A percentile compares a stretch with the other conserved stretches of the same genome.
Conservation (phyloP, 2,329 filamentous ascomycete species). For the Exophiala lecanii-corni region DNA sequence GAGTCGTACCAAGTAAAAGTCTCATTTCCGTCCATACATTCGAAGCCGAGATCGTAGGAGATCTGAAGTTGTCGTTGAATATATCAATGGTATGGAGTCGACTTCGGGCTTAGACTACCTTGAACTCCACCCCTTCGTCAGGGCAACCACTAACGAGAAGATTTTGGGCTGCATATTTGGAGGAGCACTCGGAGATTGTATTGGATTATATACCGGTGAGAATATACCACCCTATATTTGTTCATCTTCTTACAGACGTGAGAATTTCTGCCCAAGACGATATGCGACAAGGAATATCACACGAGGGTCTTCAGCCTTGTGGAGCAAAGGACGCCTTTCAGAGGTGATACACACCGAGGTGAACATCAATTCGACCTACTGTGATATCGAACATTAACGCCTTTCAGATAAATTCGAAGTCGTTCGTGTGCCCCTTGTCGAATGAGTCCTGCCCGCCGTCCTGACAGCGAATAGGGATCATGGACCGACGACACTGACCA, state of each 20-base stretch:
- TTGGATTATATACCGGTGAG: neutral
- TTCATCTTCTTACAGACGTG: neutral
- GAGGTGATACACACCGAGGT: neutral
- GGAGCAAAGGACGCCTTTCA: neutral
- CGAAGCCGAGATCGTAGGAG: too few species aligned
- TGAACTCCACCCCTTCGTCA: neutral
- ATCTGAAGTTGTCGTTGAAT: neutral
- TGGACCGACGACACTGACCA: constrained; percentile 1
- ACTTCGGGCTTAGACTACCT: neutral
- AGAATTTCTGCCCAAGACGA: neutral
- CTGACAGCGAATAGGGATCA: neutral
- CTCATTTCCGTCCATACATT: too few species aligned
- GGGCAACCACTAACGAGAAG: neutral
- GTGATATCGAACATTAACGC: neutral
- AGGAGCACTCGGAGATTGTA: constrained; percentile 1
- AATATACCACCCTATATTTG: too few species aligned
- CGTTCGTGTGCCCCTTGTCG: neutral
- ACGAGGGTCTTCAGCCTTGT: neutral
- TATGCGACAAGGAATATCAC: neutral
- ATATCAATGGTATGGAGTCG: neutral
- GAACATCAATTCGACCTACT: too few species aligned
- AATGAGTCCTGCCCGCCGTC: neutral
- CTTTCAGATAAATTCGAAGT: neutral
- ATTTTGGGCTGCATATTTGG: neutral
- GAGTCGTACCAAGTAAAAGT: too few species aligned